Evolutionary conservation across 2,329 filamentous ascomycete genomes (phyloP).

Genomic region (Ceratocystiopsis sp.): DNA sequence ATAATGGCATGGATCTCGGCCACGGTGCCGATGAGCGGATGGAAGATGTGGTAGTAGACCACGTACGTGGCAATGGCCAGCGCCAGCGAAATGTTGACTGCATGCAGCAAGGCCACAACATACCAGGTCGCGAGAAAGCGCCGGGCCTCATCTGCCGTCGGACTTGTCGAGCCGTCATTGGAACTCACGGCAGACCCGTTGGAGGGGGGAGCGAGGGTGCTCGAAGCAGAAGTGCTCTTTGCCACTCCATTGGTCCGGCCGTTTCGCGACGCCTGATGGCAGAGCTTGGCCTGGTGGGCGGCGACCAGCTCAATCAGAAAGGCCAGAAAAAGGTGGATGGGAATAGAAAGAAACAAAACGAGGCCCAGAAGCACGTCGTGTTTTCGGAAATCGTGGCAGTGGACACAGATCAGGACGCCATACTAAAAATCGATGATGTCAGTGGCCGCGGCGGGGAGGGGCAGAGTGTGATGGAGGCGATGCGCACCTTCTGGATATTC

Average conservation of each 20-base stretch:
- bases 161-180: slow-evolving; percentile 27
- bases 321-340: slow-evolving; percentile 77
- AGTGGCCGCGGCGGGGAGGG: too few species aligned
- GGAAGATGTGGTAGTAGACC: slow-evolving; percentile 82
- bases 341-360: slow-evolving; percentile 70
- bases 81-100: slow-evolving; percentile 66
- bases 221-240: not conserved
- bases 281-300: slow-evolving; percentile 57
- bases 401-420: slow-evolving; percentile 81
- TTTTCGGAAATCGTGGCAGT: slow-evolving; percentile 71
- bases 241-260: not conserved
- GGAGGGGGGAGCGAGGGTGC: slow-evolving; percentile 20
- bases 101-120: slow-evolving; percentile 63
- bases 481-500: slow-evolving; percentile 72
- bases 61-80: slow-evolving; percentile 65
- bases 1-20: slow-evolving; percentile 86
- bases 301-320: slow-evolving; percentile 79
- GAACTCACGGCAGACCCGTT: too few species aligned
- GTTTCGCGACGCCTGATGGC: slow-evolving; percentile 31
- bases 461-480: too few species aligned
- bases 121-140: slow-evolving; percentile 64
- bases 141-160: slow-evolving; percentile 42
- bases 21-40: slow-evolving; percentile 82
- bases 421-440: slow-evolving; percentile 37
- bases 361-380: slow-evolving; percentile 62